Conservation (phyloP, 345 rosid species). For the Cardiospermum halicacabum region DNA sequence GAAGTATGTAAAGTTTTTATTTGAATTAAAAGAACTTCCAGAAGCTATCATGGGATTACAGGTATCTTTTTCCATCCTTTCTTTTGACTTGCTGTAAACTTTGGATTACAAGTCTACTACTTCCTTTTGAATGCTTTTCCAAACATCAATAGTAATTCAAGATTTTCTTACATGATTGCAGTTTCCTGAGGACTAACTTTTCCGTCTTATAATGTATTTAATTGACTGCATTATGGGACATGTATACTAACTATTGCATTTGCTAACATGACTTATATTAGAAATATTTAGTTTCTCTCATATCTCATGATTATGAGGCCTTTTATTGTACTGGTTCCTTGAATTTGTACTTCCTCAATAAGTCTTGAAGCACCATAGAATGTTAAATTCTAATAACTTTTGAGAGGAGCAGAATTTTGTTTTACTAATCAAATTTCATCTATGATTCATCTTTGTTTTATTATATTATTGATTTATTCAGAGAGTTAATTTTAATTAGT, state of each 20-base stretch:
- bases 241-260: neutral
- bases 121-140: neutral
- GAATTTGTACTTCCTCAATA: neutral
- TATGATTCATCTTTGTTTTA: conserved; percentile 4
- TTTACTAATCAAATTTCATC: neutral
- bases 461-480: neutral
- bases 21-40: conserved; percentile 75
- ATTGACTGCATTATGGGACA: neutral
- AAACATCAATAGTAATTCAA: neutral
- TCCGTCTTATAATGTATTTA: neutral
- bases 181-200: neutral
- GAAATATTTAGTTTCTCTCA: neutral
- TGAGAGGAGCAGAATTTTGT: neutral
- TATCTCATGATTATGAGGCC: neutral
- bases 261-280: neutral
- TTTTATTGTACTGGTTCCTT: conserved; percentile 6
- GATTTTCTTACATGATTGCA: conserved; percentile 7
- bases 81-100: neutral
- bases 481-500: neutral
- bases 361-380: neutral
- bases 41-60: conserved; percentile 94
- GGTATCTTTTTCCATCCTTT: conserved; percentile 30
- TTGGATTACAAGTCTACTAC: conserved; percentile 5
- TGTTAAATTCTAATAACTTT: conserved; percentile 5
- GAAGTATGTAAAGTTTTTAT: conserved; percentile 78